Conservation (phyloP, 2,329 filamentous ascomycete species). For the Didymella sp. region DNA sequence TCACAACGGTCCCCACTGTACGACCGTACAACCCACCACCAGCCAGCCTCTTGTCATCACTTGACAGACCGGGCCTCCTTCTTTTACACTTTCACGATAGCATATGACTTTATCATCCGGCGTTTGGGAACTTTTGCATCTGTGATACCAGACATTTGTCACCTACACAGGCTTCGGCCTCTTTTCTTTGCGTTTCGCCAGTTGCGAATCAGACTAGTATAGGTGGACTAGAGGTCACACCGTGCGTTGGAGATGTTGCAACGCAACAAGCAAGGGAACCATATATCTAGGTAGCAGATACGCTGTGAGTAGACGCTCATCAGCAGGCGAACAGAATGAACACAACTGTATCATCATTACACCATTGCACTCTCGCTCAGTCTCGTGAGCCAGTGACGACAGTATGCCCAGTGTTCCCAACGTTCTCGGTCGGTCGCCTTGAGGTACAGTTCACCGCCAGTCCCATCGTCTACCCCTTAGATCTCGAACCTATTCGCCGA, state of each 20-base stretch:
- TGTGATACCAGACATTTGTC: slow-evolving; percentile 51
- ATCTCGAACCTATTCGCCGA: slow-evolving; percentile 20
- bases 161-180: slow-evolving; percentile 41
- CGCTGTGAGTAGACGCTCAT: slow-evolving; percentile 11
- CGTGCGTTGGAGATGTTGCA: slow-evolving; percentile 13
- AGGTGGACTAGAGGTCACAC: slow-evolving; percentile 22
- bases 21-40: slow-evolving; percentile 12
- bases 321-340: slow-evolving; percentile 18
- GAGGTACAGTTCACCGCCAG: slow-evolving; percentile 15
- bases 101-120: slow-evolving; percentile 38
- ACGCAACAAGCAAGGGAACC: slow-evolving; percentile 15
- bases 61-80: slow-evolving; percentile 27
- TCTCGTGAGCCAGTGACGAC: background rate
- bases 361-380: background rate
- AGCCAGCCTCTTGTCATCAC: slow-evolving; percentile 21
- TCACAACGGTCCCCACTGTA: slow-evolving; percentile 5
- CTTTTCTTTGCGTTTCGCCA: slow-evolving; percentile 22
- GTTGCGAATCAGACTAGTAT: slow-evolving; percentile 9
- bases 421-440: background rate
- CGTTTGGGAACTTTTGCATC: slow-evolving; percentile 38
- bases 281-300: slow-evolving; percentile 15
- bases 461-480: slow-evolving; percentile 10
- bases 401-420: background rate
- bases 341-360: slow-evolving; percentile 2
- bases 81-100: slow-evolving; percentile 40